Conservation (phyloP, 495 filamentous ascomycete genomes). For the Hypoxylon fragiforme region DNA sequence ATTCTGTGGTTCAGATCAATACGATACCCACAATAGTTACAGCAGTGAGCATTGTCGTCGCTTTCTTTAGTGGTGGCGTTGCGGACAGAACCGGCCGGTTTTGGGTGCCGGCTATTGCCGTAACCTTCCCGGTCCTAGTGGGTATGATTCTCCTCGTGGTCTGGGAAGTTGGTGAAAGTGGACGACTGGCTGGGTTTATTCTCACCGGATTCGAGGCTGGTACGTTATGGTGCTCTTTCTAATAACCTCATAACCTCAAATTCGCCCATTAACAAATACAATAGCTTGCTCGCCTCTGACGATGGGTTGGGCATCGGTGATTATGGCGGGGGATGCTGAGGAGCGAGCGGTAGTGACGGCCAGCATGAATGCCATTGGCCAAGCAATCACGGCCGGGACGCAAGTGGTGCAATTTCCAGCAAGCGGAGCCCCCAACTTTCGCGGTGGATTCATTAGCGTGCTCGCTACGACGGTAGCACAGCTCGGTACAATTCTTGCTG, state of each 20-base stretch:
- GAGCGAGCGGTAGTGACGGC: slow-evolving; percentile 43
- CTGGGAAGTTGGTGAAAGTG: slow-evolving; percentile 39
- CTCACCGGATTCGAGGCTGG: slow-evolving; percentile 41
- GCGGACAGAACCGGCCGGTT: slow-evolving; percentile 37
- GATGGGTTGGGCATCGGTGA: slow-evolving; percentile 42
- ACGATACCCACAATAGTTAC: slow-evolving; percentile 42
- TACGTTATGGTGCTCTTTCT: slow-evolving; percentile 11
- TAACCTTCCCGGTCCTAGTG: slow-evolving; percentile 36
- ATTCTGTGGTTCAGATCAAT: slow-evolving; percentile 40
- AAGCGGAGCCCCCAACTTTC: slow-evolving; percentile 36
- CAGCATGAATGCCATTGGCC: slow-evolving; percentile 45
- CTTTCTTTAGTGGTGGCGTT: slow-evolving; percentile 32
- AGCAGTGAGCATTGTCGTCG: slow-evolving; percentile 40
- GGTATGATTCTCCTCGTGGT: slow-evolving; percentile 36
- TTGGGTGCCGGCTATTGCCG: slow-evolving; percentile 36
- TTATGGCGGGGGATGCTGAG: slow-evolving; percentile 42
- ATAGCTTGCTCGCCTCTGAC: slow-evolving; percentile 41
- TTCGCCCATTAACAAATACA: neutral
- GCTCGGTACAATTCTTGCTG: slow-evolving; percentile 16
- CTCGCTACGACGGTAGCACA: slow-evolving; percentile 30
- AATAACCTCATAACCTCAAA: neutral
- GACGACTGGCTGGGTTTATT: slow-evolving; percentile 40
- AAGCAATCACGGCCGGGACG: slow-evolving; percentile 41
- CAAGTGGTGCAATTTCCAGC: slow-evolving; percentile 41
- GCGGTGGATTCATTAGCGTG: slow-evolving; percentile 32